phyloP scores from a whole-genome alignment of 2,329 filamentous ascomycete species.

The Xylariaceae sp. region DNA sequence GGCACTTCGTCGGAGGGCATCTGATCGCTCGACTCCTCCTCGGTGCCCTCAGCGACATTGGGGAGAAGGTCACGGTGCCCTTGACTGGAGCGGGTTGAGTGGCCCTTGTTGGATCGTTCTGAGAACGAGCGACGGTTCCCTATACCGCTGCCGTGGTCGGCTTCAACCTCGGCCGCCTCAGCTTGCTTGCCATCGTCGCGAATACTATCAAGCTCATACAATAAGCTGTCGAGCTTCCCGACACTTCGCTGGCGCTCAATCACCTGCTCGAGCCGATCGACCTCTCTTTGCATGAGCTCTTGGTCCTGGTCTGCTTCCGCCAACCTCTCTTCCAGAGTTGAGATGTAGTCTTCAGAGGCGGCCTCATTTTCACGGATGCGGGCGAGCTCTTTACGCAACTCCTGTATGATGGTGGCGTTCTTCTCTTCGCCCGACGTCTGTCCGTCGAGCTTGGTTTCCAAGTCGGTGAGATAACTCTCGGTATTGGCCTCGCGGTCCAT shows the following conservation, averaged over 20 bases:
- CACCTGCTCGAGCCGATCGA: constrained; percentile 88
- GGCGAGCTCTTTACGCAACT: constrained; percentile 85
- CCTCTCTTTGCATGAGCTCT: constrained; percentile 93
- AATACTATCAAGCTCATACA: constrained; percentile 81
- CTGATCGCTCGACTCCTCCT: constrained; percentile 21
- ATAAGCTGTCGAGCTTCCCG: constrained; percentile 85
- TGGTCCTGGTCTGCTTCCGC: constrained; percentile 94
- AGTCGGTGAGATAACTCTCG: constrained; percentile 84
- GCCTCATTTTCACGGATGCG: constrained; percentile 85
- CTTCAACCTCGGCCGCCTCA: constrained; percentile 24
- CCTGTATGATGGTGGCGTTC: constrained; percentile 74
- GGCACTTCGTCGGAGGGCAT: constrained; percentile 7
- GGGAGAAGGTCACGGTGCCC: constrained; percentile 44
- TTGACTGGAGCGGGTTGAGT: constrained; percentile 46
- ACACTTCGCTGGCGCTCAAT: constrained; percentile 92
- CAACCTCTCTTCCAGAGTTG: constrained; percentile 87
- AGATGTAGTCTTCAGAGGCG: constrained; percentile 92
- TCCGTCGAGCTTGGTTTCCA: constrained; percentile 84
- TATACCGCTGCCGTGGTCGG: constrained; percentile 31
- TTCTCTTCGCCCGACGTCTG: constrained; percentile 90
- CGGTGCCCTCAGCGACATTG: constrained; percentile 39
- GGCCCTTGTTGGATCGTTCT: constrained; percentile 48
- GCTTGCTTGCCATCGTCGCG: constrained; percentile 48
- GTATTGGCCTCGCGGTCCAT: constrained; percentile 87
- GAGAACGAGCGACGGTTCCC: constrained; percentile 37